Percentiles rank a stretch among this genome's conserved stretches.
phyloP scores from a whole-genome alignment of 345 rosid genomes.

The Dimocarpus longan region DNA sequence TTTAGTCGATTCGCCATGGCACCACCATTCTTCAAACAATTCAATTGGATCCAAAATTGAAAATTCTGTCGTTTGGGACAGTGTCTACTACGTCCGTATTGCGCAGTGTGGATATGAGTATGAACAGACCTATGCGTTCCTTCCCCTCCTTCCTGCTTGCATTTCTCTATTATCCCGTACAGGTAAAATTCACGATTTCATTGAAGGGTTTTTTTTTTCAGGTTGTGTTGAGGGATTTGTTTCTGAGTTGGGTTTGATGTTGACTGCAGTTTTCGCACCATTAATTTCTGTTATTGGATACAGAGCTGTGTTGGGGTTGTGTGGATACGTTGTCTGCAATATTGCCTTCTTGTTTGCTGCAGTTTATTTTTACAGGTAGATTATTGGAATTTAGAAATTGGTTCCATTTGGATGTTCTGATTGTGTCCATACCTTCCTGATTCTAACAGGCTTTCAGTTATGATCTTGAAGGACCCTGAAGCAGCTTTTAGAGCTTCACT shows the following conservation, averaged over 20 bases:
- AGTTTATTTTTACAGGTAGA: conserved; percentile 55
- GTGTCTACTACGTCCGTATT: conserved; percentile 77
- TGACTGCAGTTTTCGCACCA: conserved; percentile 69
- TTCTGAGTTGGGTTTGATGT: conserved; percentile 13
- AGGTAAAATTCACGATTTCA: conserved; percentile 38
- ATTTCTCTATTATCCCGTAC: conserved; percentile 58
- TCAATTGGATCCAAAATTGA: conserved; percentile 49
- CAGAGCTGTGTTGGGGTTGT: conserved; percentile 77
- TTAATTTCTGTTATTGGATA: conserved; percentile 66
- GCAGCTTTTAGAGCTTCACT: conserved; percentile 70
- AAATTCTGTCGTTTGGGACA: conserved; percentile 78
- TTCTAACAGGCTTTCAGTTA: conserved; percentile 67
- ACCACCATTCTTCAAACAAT: conserved; percentile 16
- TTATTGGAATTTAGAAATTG: neutral
- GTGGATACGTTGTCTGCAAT: conserved; percentile 74
- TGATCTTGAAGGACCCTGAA: conserved; percentile 66
- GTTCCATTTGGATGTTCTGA: conserved; percentile 19
- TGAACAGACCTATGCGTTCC: conserved; percentile 90
- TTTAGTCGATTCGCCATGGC: conserved; percentile 31
- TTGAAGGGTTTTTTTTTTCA: neutral
- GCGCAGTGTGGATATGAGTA: conserved; percentile 91
- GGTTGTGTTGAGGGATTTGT: neutral
- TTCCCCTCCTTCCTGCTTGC: conserved; percentile 75
- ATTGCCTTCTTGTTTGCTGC: conserved; percentile 61
- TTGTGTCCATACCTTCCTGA: conserved; percentile 11